Conservation (phyloP, 83 land plant genomes). For the Picea abies region DNA sequence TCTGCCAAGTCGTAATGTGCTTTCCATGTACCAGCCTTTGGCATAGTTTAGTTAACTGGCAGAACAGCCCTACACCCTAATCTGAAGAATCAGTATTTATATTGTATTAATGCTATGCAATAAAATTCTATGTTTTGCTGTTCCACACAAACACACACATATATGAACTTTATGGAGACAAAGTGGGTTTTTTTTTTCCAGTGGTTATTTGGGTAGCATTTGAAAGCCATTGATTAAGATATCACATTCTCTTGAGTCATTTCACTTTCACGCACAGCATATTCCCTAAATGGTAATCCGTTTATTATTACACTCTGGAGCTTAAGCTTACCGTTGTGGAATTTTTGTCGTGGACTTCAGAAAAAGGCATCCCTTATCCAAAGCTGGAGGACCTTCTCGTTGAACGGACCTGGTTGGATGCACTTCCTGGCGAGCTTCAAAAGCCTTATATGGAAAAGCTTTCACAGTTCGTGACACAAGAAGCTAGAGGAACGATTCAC, state of each 20-base stretch:
- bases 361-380: conserved; percentile 48
- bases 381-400: conserved; percentile 76
- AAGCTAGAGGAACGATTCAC: conserved; percentile 52
- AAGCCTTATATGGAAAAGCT: conserved; percentile 81
- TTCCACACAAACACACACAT: no score
- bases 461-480: conserved; percentile 67
- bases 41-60: no score
- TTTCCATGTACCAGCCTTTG: no score
- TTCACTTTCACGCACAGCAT: not conserved
- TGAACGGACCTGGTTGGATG: conserved; percentile 80
- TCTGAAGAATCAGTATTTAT: no score
- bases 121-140: no score
- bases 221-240: not conserved
- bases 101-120: no score
- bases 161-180: not conserved
- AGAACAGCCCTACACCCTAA: no score
- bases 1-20: no score
- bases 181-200: not conserved
- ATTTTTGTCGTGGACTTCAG: conserved; percentile 26
- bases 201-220: not conserved
- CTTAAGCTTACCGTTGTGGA: not conserved
- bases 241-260: not conserved
- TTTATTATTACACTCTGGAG: not conserved
- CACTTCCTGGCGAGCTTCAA: conserved; percentile 69
- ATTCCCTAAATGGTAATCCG: no score